These are phyloP conservation scores for Stromatinia cepivora DNA, from an alignment of 2,329 filamentous ascomycete species.

Conservation along the genomic window DNA sequence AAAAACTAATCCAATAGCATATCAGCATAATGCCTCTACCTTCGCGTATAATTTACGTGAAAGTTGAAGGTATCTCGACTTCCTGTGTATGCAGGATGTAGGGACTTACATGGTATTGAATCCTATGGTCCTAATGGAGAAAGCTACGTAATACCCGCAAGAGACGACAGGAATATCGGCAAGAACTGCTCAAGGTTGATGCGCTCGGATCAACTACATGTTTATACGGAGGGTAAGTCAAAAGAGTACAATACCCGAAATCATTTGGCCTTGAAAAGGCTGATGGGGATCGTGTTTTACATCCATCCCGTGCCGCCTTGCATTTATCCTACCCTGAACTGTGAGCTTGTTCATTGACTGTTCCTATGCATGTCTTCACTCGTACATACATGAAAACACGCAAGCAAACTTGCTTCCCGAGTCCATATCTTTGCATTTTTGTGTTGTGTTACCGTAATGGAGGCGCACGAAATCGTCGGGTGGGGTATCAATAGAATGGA, in stretches of 20 bases:
- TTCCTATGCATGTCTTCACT: constrained; percentile 5
- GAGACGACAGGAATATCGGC: not conserved
- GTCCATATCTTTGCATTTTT: constrained; percentile 13
- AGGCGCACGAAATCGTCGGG: constrained; percentile 6
- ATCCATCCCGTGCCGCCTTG: constrained; percentile 1
- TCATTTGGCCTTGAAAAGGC: constrained; percentile 22
- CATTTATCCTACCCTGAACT: not conserved
- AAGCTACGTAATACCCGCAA: not conserved
- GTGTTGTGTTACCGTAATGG: constrained; percentile 9
- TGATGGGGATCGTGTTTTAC: constrained; percentile 19
- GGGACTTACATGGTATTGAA: not conserved
- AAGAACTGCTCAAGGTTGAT: not conserved
- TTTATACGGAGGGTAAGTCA: not conserved
- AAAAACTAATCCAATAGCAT: too few species aligned
- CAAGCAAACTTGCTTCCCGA: constrained; percentile 21
- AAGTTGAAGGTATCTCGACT: not conserved
- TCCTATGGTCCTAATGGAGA: not conserved
- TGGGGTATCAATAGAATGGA: constrained; percentile 4
- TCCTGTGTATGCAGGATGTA: not conserved
- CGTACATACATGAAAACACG: not conserved
- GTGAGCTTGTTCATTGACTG: not conserved
- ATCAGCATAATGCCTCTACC: not conserved
- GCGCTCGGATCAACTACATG: constrained; percentile 3
- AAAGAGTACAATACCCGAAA: not conserved
- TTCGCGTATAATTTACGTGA: not conserved